phyloP scores from a whole-genome alignment of 176 grass and related monocot species.

The Secale cereale region DNA sequence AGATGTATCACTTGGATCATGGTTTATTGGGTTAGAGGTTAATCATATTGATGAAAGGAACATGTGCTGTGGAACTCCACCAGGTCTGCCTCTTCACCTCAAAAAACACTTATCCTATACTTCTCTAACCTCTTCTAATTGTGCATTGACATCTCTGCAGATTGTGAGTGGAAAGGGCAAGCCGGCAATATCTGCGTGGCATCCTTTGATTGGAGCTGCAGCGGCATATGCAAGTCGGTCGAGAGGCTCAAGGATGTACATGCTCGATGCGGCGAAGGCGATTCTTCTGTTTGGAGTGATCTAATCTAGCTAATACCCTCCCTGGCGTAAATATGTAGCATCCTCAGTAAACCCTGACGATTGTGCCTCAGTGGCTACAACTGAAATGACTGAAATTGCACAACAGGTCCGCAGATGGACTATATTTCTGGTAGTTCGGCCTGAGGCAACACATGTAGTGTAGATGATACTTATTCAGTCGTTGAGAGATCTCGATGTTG shows the following conservation, averaged over 20 bases:
- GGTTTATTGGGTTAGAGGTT: conserved; percentile 89
- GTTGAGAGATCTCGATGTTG: conserved; percentile 4
- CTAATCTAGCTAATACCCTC: conserved; percentile 36
- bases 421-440: conserved; percentile 10
- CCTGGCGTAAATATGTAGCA: conserved; percentile 35
- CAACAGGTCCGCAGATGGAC: not conserved
- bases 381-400: not conserved
- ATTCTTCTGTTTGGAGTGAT: conserved; percentile 67
- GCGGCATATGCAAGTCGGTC: conserved; percentile 81
- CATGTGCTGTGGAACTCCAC: conserved; percentile 93
- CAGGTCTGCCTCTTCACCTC: conserved; percentile 45
- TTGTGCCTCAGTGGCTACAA: not conserved
- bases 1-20: conserved; percentile 84
- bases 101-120: not conserved
- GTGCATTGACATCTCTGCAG: conserved; percentile 11
- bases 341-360: not conserved
- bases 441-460: conserved; percentile 2
- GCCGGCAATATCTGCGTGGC: conserved; percentile 71
- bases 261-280: conserved; percentile 64
- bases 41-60: conserved; percentile 89
- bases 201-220: conserved; percentile 87
- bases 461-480: conserved; percentile 1
- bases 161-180: conserved; percentile 86
- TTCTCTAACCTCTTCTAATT: conserved; percentile 6
- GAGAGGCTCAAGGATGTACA: conserved; percentile 75